Evolutionary conservation across 1,139 yeast species (phyloP).

Genomic region (Lodderomyces margitis): DNA sequence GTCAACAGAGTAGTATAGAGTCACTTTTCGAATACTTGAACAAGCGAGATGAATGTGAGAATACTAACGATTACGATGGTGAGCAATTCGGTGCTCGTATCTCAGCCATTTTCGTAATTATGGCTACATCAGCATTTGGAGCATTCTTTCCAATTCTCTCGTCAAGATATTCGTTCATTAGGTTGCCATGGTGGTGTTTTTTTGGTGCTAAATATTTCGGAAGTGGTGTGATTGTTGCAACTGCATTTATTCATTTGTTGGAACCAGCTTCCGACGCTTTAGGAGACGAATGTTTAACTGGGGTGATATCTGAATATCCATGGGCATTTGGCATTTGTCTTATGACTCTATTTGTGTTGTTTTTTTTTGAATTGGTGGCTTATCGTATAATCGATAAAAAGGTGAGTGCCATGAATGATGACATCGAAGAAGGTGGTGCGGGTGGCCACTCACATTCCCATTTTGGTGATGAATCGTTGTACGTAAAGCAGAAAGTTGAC

Average conservation of each 20-base stretch:
- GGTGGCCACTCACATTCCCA: slow-evolving; percentile 51
- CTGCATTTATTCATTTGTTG: slow-evolving; percentile 81
- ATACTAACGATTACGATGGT: slow-evolving; percentile 39
- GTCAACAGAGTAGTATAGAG: slow-evolving; percentile 8
- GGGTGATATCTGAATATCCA: slow-evolving; percentile 34
- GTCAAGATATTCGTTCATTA: slow-evolving; percentile 51
- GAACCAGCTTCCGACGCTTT: slow-evolving; percentile 68
- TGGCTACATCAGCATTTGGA: slow-evolving; percentile 56
- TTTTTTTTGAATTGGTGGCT: slow-evolving; percentile 56
- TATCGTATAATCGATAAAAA: slow-evolving; percentile 49
- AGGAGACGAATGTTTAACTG: slow-evolving; percentile 35
- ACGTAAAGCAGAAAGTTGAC: slow-evolving; percentile 22
- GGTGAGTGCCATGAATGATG: slow-evolving; percentile 15
- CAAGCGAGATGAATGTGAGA: slow-evolving; percentile 34
- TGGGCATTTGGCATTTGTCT: slow-evolving; percentile 43
- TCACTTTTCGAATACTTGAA: slow-evolving; percentile 13
- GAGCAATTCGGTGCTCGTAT: slow-evolving; percentile 60
- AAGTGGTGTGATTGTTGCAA: slow-evolving; percentile 88
- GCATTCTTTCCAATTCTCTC: slow-evolving; percentile 60
- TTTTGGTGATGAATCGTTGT: slow-evolving; percentile 42
- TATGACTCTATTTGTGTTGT: slow-evolving; percentile 40
- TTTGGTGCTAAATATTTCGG: slow-evolving; percentile 82
- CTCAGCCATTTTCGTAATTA: slow-evolving; percentile 68
- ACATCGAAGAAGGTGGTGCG: slow-evolving; percentile 14
- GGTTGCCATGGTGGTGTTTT: slow-evolving; percentile 60